Evolutionary conservation across 2,329 filamentous ascomycete genomes (phyloP).

Genomic region (Xylariaceae sp.): DNA sequence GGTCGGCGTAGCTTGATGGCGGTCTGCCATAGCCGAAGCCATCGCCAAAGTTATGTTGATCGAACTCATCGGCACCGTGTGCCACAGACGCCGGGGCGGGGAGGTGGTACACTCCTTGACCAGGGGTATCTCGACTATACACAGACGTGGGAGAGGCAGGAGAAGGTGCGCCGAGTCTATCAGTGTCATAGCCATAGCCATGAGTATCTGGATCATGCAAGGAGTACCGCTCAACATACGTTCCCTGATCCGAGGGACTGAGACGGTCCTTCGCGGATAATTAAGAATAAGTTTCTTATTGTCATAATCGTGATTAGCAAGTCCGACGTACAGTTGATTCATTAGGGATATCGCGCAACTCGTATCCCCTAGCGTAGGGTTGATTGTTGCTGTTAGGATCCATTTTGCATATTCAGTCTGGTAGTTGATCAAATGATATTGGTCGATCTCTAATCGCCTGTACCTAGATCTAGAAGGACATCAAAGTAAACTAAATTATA

Average conservation of each 20-base stretch:
- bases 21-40: neutral
- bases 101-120: neutral
- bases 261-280: neutral
- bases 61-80: neutral
- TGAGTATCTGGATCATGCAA: neutral
- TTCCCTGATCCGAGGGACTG: neutral
- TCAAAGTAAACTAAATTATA: neutral
- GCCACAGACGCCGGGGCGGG: neutral
- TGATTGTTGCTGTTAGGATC: neutral
- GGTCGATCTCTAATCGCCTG: neutral
- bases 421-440: neutral
- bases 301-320: neutral
- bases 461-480: neutral
- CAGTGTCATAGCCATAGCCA: neutral
- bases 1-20: neutral
- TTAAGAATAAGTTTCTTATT: neutral
- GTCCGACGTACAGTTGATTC: neutral
- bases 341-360: neutral
- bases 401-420: neutral
- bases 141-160: neutral
- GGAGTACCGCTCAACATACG: neutral
- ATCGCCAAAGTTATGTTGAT: neutral
- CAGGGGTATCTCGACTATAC: neutral
- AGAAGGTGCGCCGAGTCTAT: neutral
- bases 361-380: neutral